These are phyloP conservation scores for Saccharomycopsis hybrid DNA, from an alignment of 1,139 yeast genomes.

Conservation along the genomic window DNA sequence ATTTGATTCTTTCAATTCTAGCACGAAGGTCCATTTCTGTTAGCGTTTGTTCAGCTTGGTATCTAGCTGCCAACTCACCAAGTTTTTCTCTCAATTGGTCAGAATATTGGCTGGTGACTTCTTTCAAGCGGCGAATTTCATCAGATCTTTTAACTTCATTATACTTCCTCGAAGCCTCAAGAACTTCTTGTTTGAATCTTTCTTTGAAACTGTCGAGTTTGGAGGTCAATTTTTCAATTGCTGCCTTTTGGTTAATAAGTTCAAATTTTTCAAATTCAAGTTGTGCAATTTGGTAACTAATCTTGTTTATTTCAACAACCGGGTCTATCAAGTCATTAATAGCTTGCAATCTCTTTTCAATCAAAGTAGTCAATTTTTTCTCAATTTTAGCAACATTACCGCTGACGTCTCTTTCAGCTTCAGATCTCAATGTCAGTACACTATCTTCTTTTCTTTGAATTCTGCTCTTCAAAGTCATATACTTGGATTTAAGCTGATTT, in stretches of 20 bases:
- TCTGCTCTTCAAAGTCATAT: conserved; percentile 23
- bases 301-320: conserved; percentile 6
- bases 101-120: conserved; percentile 35
- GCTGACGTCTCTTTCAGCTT: conserved; percentile 20
- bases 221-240: conserved; percentile 26
- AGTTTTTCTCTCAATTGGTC: conserved; percentile 40
- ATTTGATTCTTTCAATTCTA: conserved; percentile 31
- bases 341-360: conserved; percentile 1
- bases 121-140: conserved; percentile 38
- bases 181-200: conserved; percentile 32
- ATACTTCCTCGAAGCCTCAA: conserved; percentile 37
- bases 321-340: conserved; percentile 5
- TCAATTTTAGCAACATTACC: conserved; percentile 17
- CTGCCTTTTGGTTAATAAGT: conserved; percentile 19
- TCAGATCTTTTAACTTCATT: conserved; percentile 40
- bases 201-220: conserved; percentile 28
- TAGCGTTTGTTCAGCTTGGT: conserved; percentile 38
- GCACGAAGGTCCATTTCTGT: conserved; percentile 33
- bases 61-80: conserved; percentile 38
- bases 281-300: conserved; percentile 10
- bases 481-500: conserved; percentile 22
- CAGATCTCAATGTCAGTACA: conserved; percentile 1
- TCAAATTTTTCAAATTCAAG: conserved; percentile 23
- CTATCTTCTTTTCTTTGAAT: conserved; percentile 20
- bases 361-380: conserved; percentile 3